These are phyloP conservation scores for Tylopilus balloui DNA, from an alignment of 768 basidiomycete genomes.

Conservation along the genomic window DNA sequence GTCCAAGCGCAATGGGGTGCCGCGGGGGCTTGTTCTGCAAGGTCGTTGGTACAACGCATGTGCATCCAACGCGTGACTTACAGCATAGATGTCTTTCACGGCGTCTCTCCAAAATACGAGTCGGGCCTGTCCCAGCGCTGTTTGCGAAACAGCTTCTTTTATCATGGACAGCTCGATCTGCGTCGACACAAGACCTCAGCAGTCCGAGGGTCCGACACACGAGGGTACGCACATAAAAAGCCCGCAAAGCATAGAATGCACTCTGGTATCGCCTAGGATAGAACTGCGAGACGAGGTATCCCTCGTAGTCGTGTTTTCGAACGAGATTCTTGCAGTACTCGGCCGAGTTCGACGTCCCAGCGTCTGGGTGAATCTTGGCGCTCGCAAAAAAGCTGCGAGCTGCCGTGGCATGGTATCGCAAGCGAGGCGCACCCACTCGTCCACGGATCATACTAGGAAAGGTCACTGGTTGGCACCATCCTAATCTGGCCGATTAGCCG, in stretches of 20 bases:
- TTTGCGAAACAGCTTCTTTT: slow-evolving; percentile 71
- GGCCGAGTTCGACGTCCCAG: slow-evolving; percentile 38
- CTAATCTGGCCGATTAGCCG: slow-evolving; percentile 14
- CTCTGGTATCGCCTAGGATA: slow-evolving; percentile 62
- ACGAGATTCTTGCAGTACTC: slow-evolving; percentile 71
- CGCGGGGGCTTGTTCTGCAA: slow-evolving; percentile 67
- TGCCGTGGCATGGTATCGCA: slow-evolving; percentile 1
- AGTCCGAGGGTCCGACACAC: background rate
- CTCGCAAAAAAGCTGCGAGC: slow-evolving; percentile 14
- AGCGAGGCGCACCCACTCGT: slow-evolving; percentile 1
- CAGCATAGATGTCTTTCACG: slow-evolving; percentile 61
- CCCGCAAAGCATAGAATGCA: slow-evolving; percentile 75
- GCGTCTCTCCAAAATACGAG: slow-evolving; percentile 88
- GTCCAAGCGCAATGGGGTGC: slow-evolving; percentile 76
- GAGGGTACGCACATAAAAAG: slow-evolving; percentile 66
- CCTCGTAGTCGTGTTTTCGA: slow-evolving; percentile 78
- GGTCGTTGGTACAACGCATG: slow-evolving; percentile 14
- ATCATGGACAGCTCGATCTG: slow-evolving; percentile 76
- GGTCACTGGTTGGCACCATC: background rate
- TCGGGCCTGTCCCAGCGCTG: slow-evolving; percentile 74
- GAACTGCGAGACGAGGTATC: slow-evolving; percentile 65
- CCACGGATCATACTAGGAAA: slow-evolving; percentile 18
- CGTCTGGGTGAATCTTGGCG: slow-evolving; percentile 3
- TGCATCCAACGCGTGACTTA: slow-evolving; percentile 31
- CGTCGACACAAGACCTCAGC: slow-evolving; percentile 9